Conservation (phyloP, 148 eudicot species). For the Heliamphora exappendiculata region DNA sequence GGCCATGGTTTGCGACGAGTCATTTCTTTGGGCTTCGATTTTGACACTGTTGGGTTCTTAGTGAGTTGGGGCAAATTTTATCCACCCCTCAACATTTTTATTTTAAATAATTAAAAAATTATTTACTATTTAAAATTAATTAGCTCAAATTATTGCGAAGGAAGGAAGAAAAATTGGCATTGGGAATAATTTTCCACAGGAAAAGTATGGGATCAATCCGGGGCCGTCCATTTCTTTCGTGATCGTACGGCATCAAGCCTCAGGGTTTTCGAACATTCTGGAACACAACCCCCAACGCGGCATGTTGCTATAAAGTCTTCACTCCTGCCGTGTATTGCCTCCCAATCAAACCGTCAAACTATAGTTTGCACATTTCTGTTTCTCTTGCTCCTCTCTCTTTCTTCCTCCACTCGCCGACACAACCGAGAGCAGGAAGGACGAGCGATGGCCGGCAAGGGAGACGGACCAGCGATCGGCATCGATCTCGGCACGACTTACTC, state of each 20-base stretch:
- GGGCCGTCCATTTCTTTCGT: neutral
- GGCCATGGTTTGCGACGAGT: too few relatives aligned
- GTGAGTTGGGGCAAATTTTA: too few relatives aligned
- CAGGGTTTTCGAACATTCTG: conserved; percentile 24
- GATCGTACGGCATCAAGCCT: conserved; percentile 10
- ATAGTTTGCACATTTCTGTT: neutral
- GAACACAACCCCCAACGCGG: conserved; percentile 3
- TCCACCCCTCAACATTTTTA: too few relatives aligned
- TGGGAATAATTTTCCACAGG: too few relatives aligned
- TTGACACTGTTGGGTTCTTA: too few relatives aligned
- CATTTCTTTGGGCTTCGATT: too few relatives aligned
- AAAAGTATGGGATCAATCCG: neutral
- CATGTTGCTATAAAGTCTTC: neutral
- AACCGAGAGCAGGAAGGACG: neutral
- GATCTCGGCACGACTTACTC: conserved; percentile 42
- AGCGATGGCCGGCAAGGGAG: conserved; percentile 32
- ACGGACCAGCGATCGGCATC: conserved; percentile 30
- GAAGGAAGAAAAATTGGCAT: too few relatives aligned
- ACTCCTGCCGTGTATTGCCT: neutral
- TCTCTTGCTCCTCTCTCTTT: neutral
- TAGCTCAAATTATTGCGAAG: too few relatives aligned
- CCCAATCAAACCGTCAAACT: neutral
- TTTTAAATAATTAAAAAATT: too few relatives aligned
- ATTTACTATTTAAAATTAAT: too few relatives aligned
- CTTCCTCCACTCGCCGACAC: neutral